phyloP scores from a whole-genome alignment of 352 stramenopile genomes.

The Globisporangium solare region DNA sequence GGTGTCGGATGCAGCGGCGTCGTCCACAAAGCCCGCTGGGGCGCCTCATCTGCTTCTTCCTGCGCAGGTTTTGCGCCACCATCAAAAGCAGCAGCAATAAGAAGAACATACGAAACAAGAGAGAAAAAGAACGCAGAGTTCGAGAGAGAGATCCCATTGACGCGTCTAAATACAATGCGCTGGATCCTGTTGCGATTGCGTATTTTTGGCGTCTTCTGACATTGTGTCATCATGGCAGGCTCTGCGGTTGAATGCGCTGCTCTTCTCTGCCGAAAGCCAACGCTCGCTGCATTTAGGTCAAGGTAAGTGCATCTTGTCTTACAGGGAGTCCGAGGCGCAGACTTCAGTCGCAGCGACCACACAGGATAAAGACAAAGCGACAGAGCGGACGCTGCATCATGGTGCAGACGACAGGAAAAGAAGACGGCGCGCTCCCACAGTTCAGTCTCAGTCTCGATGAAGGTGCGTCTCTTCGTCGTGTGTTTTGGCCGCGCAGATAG shows the following conservation, averaged over 20 bases:
- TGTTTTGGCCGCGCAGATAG: not conserved
- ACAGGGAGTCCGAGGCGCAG: no score
- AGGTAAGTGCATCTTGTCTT: no score
- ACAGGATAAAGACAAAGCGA: not conserved
- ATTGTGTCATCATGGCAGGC: no score
- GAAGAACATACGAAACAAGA: not conserved
- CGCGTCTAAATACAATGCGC: no score
- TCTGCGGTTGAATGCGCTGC: no score
- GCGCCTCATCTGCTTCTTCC: conserved; percentile 33
- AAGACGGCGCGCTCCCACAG: conserved; percentile 1
- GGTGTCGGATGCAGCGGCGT: conserved; percentile 1
- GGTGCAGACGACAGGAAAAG: conserved; percentile 12
- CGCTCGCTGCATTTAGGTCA: no score
- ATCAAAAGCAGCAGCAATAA: conserved; percentile 25
- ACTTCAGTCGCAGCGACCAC: not conserved
- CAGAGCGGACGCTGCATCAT: not conserved
- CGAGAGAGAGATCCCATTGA: not conserved
- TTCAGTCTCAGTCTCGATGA: conserved; percentile 13
- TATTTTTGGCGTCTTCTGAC: no score
- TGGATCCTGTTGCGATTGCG: no score
- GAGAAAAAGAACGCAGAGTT: not conserved
- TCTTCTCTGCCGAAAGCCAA: no score
- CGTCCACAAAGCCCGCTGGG: conserved; percentile 12
- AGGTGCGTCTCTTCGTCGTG: not conserved
- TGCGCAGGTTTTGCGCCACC: conserved; percentile 45